Evolutionary conservation across 345 rosid genomes (phyloP), one percentile per base, ranked within the genome.

Genomic region (Citrus trifoliata): DNA sequence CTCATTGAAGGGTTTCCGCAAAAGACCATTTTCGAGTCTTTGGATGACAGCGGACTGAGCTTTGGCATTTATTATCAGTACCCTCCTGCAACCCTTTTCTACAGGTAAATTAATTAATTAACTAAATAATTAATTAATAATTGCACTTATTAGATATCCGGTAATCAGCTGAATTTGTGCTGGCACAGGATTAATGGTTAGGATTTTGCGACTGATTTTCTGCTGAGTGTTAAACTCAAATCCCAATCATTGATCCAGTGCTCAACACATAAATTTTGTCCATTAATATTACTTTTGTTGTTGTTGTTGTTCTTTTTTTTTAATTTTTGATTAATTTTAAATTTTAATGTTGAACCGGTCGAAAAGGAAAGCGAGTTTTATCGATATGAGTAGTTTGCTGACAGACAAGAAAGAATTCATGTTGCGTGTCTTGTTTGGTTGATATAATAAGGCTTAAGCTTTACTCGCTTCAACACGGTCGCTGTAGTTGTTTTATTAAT

Each of bases 1-100:
- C 79, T 91, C 37, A 58, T 83, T 2, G 78, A 82, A 77, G 95
- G 95, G 46, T 89, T 42, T 40, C 95, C 95, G 1, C 95, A 91
- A 30, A 91, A 87, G 76, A 91, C 95, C 0, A 84, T 89, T 51
- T 89, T 91, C 61, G 93, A 91, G 38, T 88, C 95, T 0, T 32
- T 89, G n/a, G 86, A 91, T 8, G 93, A 91, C 66, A 83, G 85
- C 66, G 90, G 92, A 3, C 80, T 59, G 28, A 81, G 65, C 28
- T 91, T 91, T 81, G 93, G 89, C 67, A 91, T 91, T 19, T 89
- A 91, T 55, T 61, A 84, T 79, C 90, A 89, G 27, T 64, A 55
- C 55, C 82, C 82, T 82, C 95, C 95, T 0, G 2, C 92, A 4
- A 89, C 91, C 21, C 86, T 88, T 64, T 88, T 88, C 66, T 91